Evolutionary conservation across 805 yeast genomes (phyloP).

Genomic region (Candida ascalaphidarum): DNA sequence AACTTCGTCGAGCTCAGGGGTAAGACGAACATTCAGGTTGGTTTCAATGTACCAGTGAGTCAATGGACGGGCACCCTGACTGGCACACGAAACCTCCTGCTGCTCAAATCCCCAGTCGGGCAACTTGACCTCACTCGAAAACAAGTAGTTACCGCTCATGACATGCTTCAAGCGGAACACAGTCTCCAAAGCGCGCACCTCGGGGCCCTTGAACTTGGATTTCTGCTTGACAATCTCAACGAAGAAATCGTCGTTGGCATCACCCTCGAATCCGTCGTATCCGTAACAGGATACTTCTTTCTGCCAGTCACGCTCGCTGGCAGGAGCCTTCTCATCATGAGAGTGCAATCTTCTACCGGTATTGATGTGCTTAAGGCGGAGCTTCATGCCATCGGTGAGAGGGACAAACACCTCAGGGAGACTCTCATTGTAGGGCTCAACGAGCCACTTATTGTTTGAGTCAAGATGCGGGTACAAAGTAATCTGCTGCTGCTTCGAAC

Average conservation of each 20-base stretch:
- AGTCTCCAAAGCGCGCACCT: slow-evolving; percentile 59
- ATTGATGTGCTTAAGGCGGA: slow-evolving; percentile 52
- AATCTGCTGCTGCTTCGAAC: slow-evolving; percentile 78
- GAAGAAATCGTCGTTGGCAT: slow-evolving; percentile 75
- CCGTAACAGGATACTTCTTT: slow-evolving; percentile 78
- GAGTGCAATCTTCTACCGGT: slow-evolving; percentile 69
- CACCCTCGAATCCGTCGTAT: slow-evolving; percentile 68
- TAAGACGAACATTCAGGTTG: slow-evolving; percentile 46
- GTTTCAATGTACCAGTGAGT: slow-evolving; percentile 70
- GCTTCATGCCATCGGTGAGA: slow-evolving; percentile 58
- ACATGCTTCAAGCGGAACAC: slow-evolving; percentile 72
- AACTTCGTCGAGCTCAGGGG: slow-evolving; percentile 11
- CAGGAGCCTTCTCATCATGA: slow-evolving; percentile 77
- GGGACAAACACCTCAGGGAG: slow-evolving; percentile 51
- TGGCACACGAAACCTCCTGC: slow-evolving; percentile 77
- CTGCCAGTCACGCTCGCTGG: slow-evolving; percentile 73
- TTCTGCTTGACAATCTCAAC: slow-evolving; percentile 58
- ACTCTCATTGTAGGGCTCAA: slow-evolving; percentile 59
- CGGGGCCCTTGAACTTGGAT: slow-evolving; percentile 40
- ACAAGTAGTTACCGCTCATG: slow-evolving; percentile 68
- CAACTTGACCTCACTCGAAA: slow-evolving; percentile 65
- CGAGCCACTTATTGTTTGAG: slow-evolving; percentile 60
- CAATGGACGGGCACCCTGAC: slow-evolving; percentile 53
- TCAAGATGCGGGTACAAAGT: slow-evolving; percentile 77
- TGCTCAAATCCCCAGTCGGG: slow-evolving; percentile 83